These are phyloP conservation scores for Triticum aestivum DNA, from an alignment of 176 grass and related monocot genomes.

Conservation along the genomic window IWGSC_CS_RefSeq_v2.1 NC_057794.1:595922313-595922812, in stretches of 20 bases:
- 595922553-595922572: slow-evolving; percentile 50
- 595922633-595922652: slow-evolving; percentile 33
- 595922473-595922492: not conserved
- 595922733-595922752: slow-evolving; percentile 50
- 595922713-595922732: slow-evolving; percentile 31
- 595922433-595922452: slow-evolving; percentile 55
- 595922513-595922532: slow-evolving; percentile 9
- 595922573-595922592: slow-evolving; percentile 63
- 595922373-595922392: not conserved
- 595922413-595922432: slow-evolving; percentile 59
- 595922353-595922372: slow-evolving; percentile 45
- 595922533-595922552: slow-evolving; percentile 68
- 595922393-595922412: slow-evolving; percentile 18
- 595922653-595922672: not conserved
- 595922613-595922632: not conserved
- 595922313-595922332: slow-evolving; percentile 79
- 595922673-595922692: slow-evolving; percentile 44
- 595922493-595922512: not conserved
- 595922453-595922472: not conserved
- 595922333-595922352: slow-evolving; percentile 45
- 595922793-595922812: slow-evolving; percentile 12
- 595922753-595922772: slow-evolving; percentile 58
- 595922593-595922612: slow-evolving; percentile 52
- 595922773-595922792: slow-evolving; percentile 59
- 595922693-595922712: slow-evolving; percentile 8